Conservation (phyloP, 768 basidiomycete genomes). For the Tremella yokohamensis region DNA sequence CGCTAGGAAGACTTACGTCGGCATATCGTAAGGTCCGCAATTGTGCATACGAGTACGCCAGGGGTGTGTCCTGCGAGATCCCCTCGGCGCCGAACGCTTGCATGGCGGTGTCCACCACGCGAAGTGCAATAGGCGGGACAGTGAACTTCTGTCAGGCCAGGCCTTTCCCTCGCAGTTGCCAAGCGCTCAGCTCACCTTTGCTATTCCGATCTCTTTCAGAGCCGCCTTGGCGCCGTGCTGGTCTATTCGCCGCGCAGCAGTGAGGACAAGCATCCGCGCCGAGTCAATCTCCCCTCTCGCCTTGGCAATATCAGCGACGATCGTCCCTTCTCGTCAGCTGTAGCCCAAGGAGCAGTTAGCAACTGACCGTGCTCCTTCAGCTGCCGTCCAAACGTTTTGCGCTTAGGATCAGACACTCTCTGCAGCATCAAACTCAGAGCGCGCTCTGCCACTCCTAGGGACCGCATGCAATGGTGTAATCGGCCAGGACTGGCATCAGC, state of each 20-base stretch:
- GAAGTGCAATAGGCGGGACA: conserved; percentile 83
- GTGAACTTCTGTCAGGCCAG: conserved; percentile 64
- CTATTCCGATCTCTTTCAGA: conserved; percentile 93
- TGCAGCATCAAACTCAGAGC: conserved; percentile 83
- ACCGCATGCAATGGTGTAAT: conserved; percentile 96
- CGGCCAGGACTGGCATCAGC: conserved; percentile 77
- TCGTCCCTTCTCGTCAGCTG: conserved; percentile 60
- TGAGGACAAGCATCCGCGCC: conserved; percentile 79
- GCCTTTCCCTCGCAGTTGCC: no score
- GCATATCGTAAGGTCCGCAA: conserved; percentile 74
- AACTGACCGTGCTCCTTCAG: conserved; percentile 79
- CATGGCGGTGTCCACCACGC: conserved; percentile 89
- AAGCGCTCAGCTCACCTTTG: conserved; percentile 63
- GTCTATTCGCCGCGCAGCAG: conserved; percentile 91
- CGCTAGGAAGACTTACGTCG: conserved; percentile 39
- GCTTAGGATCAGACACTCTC: conserved; percentile 82
- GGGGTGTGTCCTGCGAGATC: conserved; percentile 78
- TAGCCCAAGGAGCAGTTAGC: background rate
- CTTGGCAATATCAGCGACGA: conserved; percentile 84
- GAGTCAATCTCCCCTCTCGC: conserved; percentile 90
- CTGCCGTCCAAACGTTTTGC: conserved; percentile 91
- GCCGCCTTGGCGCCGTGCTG: conserved; percentile 87
- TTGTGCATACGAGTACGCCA: conserved; percentile 72
- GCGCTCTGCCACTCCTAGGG: conserved; percentile 79
- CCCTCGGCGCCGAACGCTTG: conserved; percentile 97